These are phyloP conservation scores for Baudoinia panamericana DNA, from an alignment of 495 filamentous ascomycete genomes.

Conservation along the genomic window DNA sequence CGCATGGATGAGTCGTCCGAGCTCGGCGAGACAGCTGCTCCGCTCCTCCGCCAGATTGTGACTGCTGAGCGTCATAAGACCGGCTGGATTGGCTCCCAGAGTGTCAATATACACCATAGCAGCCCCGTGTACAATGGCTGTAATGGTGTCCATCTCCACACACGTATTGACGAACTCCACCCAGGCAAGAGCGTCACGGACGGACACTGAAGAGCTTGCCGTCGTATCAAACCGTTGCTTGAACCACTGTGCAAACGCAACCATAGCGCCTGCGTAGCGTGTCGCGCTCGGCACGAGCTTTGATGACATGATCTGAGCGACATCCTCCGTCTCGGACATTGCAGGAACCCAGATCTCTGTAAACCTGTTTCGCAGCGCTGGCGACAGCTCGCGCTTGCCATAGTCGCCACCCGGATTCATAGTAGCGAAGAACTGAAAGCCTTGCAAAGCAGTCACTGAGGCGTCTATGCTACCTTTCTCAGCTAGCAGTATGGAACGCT, in stretches of 20 bases:
- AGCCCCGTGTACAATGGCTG: constrained; percentile 69
- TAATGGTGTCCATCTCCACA: constrained; percentile 35
- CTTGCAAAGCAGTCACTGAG: constrained; percentile 58
- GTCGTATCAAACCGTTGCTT: constrained; percentile 61
- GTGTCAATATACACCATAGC: constrained; percentile 94
- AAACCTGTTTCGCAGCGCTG: constrained; percentile 88
- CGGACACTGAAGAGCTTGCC: constrained; percentile 60
- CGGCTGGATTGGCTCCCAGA: constrained; percentile 84
- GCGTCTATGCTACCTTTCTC: constrained; percentile 82
- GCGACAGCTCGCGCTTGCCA: constrained; percentile 91
- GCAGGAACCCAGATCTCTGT: constrained; percentile 97
- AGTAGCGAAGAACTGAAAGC: constrained; percentile 92
- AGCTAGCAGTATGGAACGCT: constrained; percentile 73
- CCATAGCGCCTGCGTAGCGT: constrained; percentile 48
- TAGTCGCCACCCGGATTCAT: constrained; percentile 99
- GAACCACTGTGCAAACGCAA: constrained; percentile 89
- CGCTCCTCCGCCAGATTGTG: constrained; percentile 49
- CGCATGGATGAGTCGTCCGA: constrained; percentile 50
- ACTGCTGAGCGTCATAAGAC: constrained; percentile 54
- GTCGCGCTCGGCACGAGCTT: constrained; percentile 45
- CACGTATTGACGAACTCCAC: constrained; percentile 77
- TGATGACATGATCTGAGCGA: constrained; percentile 68
- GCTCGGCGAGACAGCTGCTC: constrained; percentile 54
- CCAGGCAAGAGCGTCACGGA: constrained; percentile 85
- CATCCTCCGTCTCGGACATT: constrained; percentile 65